These are phyloP conservation scores for Naematelia aurantialba DNA, from an alignment of 768 basidiomycete genomes.

Conservation along the genomic window DNA sequence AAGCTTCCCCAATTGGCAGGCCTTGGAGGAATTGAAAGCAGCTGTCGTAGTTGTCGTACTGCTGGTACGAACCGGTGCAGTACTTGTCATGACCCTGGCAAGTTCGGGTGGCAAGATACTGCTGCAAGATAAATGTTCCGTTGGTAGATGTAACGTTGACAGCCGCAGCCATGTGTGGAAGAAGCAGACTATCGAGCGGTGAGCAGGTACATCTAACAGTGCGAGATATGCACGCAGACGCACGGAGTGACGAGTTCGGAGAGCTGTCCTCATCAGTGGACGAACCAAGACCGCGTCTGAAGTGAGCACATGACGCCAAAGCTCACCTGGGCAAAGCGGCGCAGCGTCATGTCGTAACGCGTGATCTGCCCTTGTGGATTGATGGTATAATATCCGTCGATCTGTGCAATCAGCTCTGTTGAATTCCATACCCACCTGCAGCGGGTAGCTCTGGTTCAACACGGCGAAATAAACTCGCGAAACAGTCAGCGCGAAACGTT, in stretches of 20 bases:
- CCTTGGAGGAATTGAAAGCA: conserved; percentile 10
- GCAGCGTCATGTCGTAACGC: neutral
- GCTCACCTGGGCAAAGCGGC: neutral
- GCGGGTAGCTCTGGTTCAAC: neutral
- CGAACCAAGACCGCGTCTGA: too few relatives aligned
- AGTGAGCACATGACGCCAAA: neutral
- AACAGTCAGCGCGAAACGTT: neutral
- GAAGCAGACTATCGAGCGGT: conserved; percentile 13
- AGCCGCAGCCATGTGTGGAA: conserved; percentile 25
- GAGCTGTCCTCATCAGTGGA: too few relatives aligned
- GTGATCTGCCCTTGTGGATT: neutral
- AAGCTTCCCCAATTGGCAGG: conserved; percentile 13
- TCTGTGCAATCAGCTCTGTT: neutral
- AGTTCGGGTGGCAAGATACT: conserved; percentile 18
- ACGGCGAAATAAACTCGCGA: neutral
- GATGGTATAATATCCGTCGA: neutral
- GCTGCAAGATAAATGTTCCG: conserved; percentile 17
- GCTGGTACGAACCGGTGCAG: conserved; percentile 20
- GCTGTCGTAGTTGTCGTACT: conserved; percentile 23
- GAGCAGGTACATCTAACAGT: neutral
- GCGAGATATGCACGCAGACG: neutral
- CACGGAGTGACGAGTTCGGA: conserved; percentile 4
- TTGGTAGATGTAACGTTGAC: conserved; percentile 13
- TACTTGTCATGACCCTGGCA: conserved; percentile 15
- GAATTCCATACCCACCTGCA: neutral